Conservation (phyloP, 108 stramenopile genomes). For the Discostella pseudostelligera region DNA sequence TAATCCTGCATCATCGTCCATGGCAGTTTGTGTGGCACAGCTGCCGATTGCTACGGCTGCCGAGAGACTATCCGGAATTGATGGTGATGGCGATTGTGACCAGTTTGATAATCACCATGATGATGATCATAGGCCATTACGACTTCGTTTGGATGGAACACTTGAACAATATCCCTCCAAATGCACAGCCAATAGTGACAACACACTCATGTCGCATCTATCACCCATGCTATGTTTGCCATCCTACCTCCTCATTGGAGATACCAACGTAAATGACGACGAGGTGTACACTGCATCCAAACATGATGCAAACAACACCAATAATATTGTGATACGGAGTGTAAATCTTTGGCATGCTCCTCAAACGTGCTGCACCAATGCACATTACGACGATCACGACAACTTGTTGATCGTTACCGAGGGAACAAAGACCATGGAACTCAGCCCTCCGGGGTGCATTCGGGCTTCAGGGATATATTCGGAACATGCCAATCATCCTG, state of each 20-base stretch:
- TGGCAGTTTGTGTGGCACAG: constrained; percentile 42
- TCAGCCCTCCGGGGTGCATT: constrained; percentile 44
- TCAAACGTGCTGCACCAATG: constrained; percentile 42
- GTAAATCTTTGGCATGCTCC: constrained; percentile 50
- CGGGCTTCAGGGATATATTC: constrained; percentile 36
- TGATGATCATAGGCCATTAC: constrained; percentile 1
- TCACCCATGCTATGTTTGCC: constrained; percentile 25
- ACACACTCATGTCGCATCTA: constrained; percentile 14
- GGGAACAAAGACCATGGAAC: constrained; percentile 43
- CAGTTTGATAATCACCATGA: neutral
- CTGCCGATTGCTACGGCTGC: constrained; percentile 21
- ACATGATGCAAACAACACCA: neutral
- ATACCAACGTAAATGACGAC: constrained; percentile 6
- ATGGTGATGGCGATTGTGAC: neutral
- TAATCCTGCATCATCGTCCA: neutral
- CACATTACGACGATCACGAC: constrained; percentile 45
- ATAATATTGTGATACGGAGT: constrained; percentile 21
- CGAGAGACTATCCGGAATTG: neutral
- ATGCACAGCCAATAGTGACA: neutral
- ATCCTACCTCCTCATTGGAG: constrained; percentile 31
- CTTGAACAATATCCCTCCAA: constrained; percentile 3
- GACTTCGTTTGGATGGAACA: constrained; percentile 23
- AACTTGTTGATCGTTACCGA: constrained; percentile 36
- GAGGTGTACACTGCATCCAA: neutral
- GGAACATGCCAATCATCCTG: constrained; percentile 49